Conservation (phyloP, 2,329 filamentous ascomycete genomes). For the Dactylellina haptotyla region DNA sequence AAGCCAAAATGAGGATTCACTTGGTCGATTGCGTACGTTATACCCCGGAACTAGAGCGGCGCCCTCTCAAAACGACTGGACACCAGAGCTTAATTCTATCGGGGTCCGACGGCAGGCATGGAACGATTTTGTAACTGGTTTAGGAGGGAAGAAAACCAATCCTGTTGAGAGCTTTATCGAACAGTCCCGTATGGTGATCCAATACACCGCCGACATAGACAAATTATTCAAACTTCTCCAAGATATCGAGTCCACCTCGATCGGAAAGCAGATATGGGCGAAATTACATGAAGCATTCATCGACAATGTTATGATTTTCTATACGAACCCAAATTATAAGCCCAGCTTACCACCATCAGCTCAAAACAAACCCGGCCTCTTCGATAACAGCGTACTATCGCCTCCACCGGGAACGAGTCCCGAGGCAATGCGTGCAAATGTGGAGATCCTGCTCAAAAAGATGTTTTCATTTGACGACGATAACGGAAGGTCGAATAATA, state of each 20-base stretch:
- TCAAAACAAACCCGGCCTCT: not conserved
- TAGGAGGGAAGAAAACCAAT: not conserved
- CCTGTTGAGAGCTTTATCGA: not conserved
- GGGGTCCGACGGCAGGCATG: not conserved
- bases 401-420: not conserved
- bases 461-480: not conserved
- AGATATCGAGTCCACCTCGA: not conserved
- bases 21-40: too few species aligned
- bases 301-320: not conserved
- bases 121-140: not conserved
- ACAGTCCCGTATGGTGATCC: not conserved
- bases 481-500: not conserved
- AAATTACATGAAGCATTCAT: not conserved
- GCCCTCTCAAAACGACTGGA: not conserved
- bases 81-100: not conserved
- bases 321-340: not conserved
- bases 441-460: not conserved
- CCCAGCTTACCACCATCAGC: not conserved
- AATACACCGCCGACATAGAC: not conserved
- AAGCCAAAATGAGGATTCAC: not conserved
- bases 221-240: not conserved
- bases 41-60: not conserved
- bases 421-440: not conserved
- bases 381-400: not conserved
- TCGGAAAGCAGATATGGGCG: not conserved